Evolutionary conservation across 1,284 basidiomycete genomes (phyloP).

Genomic region (Heimioporus punctisporus): DNA sequence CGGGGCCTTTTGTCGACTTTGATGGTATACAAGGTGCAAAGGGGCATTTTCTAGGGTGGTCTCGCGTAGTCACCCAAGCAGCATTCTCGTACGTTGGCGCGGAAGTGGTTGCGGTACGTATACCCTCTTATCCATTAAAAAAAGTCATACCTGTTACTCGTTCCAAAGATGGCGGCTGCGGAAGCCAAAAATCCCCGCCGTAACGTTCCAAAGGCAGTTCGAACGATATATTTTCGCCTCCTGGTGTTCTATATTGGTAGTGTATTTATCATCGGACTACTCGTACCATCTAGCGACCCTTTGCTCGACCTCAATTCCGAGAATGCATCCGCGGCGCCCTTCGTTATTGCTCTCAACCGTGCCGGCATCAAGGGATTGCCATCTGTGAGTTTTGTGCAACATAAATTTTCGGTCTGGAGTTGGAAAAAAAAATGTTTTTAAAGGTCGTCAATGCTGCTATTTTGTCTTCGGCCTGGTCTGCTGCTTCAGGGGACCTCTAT

Average conservation of each 20-base stretch:
- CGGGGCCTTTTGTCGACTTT: slow-evolving; percentile 38
- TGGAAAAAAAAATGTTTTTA: slow-evolving; percentile 37
- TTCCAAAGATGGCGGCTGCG: slow-evolving; percentile 45
- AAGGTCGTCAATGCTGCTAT: slow-evolving; percentile 52
- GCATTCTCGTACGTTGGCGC: slow-evolving; percentile 56
- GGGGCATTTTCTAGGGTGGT: slow-evolving; percentile 47
- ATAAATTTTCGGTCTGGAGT: not conserved
- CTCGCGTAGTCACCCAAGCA: slow-evolving; percentile 37
- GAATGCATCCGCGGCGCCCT: slow-evolving; percentile 44
- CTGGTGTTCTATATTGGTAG: slow-evolving; percentile 48
- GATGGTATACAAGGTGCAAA: slow-evolving; percentile 24
- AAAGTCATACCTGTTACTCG: too few species aligned
- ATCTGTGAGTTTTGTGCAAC: slow-evolving; percentile 32
- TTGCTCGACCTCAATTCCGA: slow-evolving; percentile 34
- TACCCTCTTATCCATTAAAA: not conserved
- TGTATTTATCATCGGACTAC: slow-evolving; percentile 48
- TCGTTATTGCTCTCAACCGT: slow-evolving; percentile 48
- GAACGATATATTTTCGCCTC: slow-evolving; percentile 54
- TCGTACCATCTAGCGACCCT: slow-evolving; percentile 47
- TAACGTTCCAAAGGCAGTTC: slow-evolving; percentile 42
- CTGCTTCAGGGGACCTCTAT: slow-evolving; percentile 17
- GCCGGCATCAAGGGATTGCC: slow-evolving; percentile 53
- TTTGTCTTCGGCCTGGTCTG: slow-evolving; percentile 63
- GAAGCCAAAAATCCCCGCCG: slow-evolving; percentile 36
- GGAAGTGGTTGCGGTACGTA: slow-evolving; percentile 50